phyloP scores from a whole-genome alignment of 305 asterid species.

The Fraxinus baroniana region DNA sequence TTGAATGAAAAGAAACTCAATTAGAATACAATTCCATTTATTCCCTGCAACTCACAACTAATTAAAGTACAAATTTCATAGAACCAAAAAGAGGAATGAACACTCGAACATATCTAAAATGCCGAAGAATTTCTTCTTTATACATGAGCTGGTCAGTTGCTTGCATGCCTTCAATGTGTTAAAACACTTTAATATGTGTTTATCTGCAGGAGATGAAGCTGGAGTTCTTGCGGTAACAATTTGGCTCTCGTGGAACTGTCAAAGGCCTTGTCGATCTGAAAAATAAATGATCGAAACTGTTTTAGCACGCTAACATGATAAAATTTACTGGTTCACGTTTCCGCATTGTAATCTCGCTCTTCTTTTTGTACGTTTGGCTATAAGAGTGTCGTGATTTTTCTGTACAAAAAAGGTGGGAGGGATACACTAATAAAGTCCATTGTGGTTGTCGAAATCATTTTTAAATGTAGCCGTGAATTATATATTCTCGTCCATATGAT shows the following conservation, averaged over 20 bases:
- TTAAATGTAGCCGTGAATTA: neutral
- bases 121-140: constrained; percentile 3
- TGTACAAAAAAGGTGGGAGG: neutral
- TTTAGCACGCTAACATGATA: neutral
- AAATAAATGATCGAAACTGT: neutral
- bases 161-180: neutral
- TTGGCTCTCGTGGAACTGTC: constrained; percentile 74
- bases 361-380: neutral
- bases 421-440: neutral
- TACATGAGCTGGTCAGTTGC: neutral
- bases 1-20: neutral
- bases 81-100: constrained; percentile 5
- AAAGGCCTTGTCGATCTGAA: constrained; percentile 68
- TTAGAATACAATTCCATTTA: constrained; percentile 20
- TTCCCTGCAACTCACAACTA: constrained; percentile 21
- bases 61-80: constrained; percentile 7
- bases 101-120: constrained; percentile 10
- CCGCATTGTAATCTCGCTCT: neutral
- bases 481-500: neutral
- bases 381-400: neutral
- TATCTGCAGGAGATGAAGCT: constrained; percentile 39
- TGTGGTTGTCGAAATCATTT: neutral
- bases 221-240: constrained; percentile 47
- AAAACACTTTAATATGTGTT: constrained; percentile 2
- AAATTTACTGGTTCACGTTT: neutral